Base-by-base conservation (phyloP, 2,329 filamentous ascomycete species). In the Leptographium procerum region DNA sequence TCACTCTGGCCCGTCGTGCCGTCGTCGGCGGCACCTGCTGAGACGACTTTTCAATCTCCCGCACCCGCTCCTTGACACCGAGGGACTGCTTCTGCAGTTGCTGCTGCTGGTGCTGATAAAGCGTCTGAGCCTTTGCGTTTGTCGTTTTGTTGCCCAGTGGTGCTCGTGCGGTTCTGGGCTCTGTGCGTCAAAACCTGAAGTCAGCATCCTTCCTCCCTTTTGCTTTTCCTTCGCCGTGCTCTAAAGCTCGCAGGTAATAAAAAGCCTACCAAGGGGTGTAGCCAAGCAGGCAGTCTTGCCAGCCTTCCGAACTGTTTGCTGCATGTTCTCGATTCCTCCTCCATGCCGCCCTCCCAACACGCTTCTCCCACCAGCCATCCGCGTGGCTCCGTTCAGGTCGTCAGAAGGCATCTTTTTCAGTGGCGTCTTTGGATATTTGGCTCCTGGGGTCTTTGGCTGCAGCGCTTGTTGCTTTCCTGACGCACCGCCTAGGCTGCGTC, bases 131-230 rank as follows among this genome's bases (percentile, higher is more conserved):
- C 60, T 95, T 97, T 57, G 89, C 90, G 71, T 99, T 99, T 56
- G 94, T 97, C 1, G 92, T 97, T 73, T 99, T 99, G 78, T 89
- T 87, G 36, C 92, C 92, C 53, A 99, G 76, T 14, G 90, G 88
- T 43, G 91, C 91, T 66, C 92, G 85, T 60, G 59, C 63, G 2
- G 77, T 85, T 60, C 84, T 83, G 55, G 85, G 80, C 58, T 79
- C 84, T 86, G 58, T 5, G 13, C 13, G 53, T 62, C 50, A 60
- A 54, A 60, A 54, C 13, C 14, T 6, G 19, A n/a, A 45, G 54
- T 50, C 55, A 33, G 31, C 36, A 14, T 19, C 31, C 47, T 1
- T 13, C 6, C 13, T 1, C 6, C 19, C n/a, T n/a, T n/a, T n/a
- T n/a, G n/a, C n/a, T n/a, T 52, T 1, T 13, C 6, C 13, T 1